Evolutionary conservation across 2,329 filamentous ascomycete genomes (phyloP).

Genomic region (Rugonectria rugulosa): DNA sequence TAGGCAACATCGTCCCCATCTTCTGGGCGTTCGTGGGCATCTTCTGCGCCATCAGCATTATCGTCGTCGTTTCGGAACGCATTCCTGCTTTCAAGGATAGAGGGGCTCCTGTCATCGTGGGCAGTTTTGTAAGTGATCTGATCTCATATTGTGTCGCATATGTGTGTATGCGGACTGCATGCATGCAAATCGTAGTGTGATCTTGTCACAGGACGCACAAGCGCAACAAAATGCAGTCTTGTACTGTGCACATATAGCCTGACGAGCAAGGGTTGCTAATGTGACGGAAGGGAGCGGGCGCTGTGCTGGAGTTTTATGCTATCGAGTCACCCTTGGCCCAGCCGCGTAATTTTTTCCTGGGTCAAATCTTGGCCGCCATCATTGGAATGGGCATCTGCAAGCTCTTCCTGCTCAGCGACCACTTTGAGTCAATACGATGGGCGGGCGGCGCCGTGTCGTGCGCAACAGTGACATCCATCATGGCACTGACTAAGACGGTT

Average conservation of each 20-base stretch:
- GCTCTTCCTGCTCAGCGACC: conserved; percentile 63
- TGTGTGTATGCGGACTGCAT: neutral
- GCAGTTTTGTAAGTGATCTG: conserved; percentile 68
- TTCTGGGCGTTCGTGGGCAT: conserved; percentile 72
- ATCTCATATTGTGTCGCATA: conserved; percentile 6
- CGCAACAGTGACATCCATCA: conserved; percentile 67
- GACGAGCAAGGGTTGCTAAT: neutral
- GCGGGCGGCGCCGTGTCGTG: conserved; percentile 72
- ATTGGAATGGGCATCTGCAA: conserved; percentile 70
- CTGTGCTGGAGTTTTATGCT: conserved; percentile 77
- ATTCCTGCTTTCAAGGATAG: conserved; percentile 61
- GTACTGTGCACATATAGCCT: too few relatives aligned
- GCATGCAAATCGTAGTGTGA: too few relatives aligned
- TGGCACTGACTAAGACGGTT: conserved; percentile 75
- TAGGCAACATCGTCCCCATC: conserved; percentile 66
- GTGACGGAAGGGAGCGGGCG: conserved; percentile 68
- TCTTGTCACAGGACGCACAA: neutral
- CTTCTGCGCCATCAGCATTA: conserved; percentile 66
- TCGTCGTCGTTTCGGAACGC: conserved; percentile 63
- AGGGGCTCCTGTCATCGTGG: conserved; percentile 68
- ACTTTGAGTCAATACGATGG: conserved; percentile 64
- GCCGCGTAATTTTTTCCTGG: conserved; percentile 72
- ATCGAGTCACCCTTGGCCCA: conserved; percentile 77
- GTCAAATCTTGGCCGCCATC: conserved; percentile 69
- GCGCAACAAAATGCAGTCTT: neutral